phyloP scores from a whole-genome alignment of 352 stramenopile species.

The Phytopythium helicoides region DNA sequence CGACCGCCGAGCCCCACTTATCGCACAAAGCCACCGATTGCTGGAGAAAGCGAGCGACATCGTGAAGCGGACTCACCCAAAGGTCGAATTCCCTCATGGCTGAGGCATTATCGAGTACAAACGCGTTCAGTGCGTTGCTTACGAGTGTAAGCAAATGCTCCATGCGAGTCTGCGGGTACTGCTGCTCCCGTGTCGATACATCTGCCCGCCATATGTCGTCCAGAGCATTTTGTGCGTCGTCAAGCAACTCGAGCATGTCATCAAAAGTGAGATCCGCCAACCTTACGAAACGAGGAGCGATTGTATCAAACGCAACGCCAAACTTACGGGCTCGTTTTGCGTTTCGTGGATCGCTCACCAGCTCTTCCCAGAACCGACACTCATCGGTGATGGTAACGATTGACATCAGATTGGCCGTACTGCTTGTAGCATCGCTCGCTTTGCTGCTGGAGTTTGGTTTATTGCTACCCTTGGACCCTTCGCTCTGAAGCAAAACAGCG shows the following conservation, averaged over 20 bases:
- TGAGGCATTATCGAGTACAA: constrained; percentile 49
- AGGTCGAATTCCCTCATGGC: constrained; percentile 44
- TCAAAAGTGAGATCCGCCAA: constrained; percentile 61
- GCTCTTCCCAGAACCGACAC: constrained; percentile 81
- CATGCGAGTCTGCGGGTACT: constrained; percentile 89
- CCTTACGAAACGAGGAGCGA: constrained; percentile 71
- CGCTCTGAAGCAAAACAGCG: constrained; percentile 31
- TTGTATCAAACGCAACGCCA: constrained; percentile 70
- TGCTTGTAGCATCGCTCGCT: constrained; percentile 7
- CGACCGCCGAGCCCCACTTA: constrained; percentile 67
- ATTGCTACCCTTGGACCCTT: background rate
- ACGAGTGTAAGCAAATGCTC: constrained; percentile 86
- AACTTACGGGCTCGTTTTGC: constrained; percentile 77
- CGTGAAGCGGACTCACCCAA: constrained; percentile 66
- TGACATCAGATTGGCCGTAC: constrained; percentile 44
- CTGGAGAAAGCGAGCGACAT: constrained; percentile 55
- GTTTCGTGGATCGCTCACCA: constrained; percentile 46
- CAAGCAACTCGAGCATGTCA: constrained; percentile 86
- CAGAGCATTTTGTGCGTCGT: constrained; percentile 80
- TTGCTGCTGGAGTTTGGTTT: constrained; percentile 11
- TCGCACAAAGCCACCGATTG: constrained; percentile 75
- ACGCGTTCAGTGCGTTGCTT: constrained; percentile 65
- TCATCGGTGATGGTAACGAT: constrained; percentile 87
- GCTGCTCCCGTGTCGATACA: constrained; percentile 38
- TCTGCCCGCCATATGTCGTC: constrained; percentile 89